These are phyloP conservation scores for Persicaria tinctoria DNA, from an alignment of 148 eudicot genomes.

Conservation along the genomic window DNA sequence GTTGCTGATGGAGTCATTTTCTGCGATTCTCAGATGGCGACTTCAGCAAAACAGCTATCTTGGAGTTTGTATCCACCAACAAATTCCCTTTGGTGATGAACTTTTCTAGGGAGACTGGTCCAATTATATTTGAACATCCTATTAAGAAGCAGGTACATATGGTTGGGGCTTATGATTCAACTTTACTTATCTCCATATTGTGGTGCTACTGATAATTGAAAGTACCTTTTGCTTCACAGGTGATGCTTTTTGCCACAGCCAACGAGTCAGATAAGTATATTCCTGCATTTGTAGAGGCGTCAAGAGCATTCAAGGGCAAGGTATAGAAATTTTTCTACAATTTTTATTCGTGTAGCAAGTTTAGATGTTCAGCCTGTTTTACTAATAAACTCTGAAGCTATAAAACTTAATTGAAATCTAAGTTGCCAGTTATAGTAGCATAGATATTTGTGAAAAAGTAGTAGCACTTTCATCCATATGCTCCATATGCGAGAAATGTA, in stretches of 20 bases:
- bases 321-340: slow-evolving; percentile 21
- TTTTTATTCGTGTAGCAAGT: neutral
- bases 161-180: neutral
- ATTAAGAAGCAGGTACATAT: slow-evolving; percentile 65
- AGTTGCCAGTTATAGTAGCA: neutral
- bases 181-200: neutral
- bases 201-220: neutral
- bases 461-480: neutral
- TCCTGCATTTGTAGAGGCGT: slow-evolving; percentile 58
- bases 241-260: slow-evolving; percentile 52
- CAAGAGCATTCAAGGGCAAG: slow-evolving; percentile 69
- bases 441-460: neutral
- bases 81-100: slow-evolving; percentile 63
- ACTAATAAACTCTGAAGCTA: neutral
- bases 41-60: slow-evolving; percentile 53
- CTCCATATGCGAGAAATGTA: neutral
- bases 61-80: slow-evolving; percentile 59
- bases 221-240: slow-evolving; percentile 17
- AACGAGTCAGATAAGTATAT: slow-evolving; percentile 32
- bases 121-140: slow-evolving; percentile 58
- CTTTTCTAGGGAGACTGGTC: slow-evolving; percentile 59
- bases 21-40: slow-evolving; percentile 47
- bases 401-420: neutral
- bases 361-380: neutral
- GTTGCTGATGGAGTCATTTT: neutral